Base-by-base conservation (phyloP, 129 eudicot species). In the Artemisia tridentata region DNA sequence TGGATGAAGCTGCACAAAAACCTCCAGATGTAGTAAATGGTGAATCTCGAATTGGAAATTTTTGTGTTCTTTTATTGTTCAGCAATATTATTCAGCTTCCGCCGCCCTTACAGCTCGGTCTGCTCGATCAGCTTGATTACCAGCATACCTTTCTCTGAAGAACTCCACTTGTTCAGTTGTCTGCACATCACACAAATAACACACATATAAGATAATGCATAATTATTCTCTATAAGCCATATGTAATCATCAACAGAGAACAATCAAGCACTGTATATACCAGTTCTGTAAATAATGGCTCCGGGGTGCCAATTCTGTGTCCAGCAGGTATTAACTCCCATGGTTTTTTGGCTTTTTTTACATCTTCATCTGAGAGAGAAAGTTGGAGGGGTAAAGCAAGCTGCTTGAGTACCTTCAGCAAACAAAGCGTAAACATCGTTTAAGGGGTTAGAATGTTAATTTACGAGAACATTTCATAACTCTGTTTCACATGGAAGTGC, bases 81-180 rank as follows among this genome's bases (percentile, higher is more conserved):
- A 75, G 86, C 77, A 18, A 83, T n/a, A 57, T 88, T 74, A 53
- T 69, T 80, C 91, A 49, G 89, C 91, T 83, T 88, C 86, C 72
- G 86, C 86, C 72, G 86, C 89, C 80, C 79, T 84, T 43, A 68
- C 84, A 65, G 73, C 81, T 77, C 96, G 84, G n/a, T 88, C 92
- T 73, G 93, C 92, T 75, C 97, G 84, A 43, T 92, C 96, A 82
- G 98, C 91, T 80, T 92, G 96, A 76, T 95, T 92, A 71, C 98
- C 96, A 81, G 95, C 98, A 92, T 84, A 92, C 78, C 78, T 88
- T 61, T 67, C 71, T 63, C 89, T 78, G 53, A 67, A 88, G 60
- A 66, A 72, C 29, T 86, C 95, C 51, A 84, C 82, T 18, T 92
- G 91, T 19, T 88, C 87, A 65, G 84, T 91, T 77, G 76, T 81